phyloP scores from a whole-genome alignment of 495 filamentous ascomycete species.

The Trichoderma virens region DNA sequence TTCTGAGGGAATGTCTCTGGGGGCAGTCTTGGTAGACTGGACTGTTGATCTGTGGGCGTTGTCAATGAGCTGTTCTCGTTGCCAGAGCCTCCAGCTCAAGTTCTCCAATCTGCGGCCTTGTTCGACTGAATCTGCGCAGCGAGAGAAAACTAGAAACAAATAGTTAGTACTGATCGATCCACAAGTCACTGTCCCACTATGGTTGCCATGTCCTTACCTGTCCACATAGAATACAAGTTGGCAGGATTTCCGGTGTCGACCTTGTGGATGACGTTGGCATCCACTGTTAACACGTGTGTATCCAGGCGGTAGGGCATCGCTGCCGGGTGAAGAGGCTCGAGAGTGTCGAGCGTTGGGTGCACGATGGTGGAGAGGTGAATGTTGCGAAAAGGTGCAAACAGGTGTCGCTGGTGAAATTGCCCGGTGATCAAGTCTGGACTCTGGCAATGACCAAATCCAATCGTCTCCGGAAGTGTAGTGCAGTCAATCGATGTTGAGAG shows the following conservation, averaged over 20 bases:
- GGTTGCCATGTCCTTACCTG: slow-evolving; percentile 56
- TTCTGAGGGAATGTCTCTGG: slow-evolving; percentile 36
- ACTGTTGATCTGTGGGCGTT: slow-evolving; percentile 40
- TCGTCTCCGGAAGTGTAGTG: slow-evolving; percentile 5
- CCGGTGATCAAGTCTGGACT: background rate
- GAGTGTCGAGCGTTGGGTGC: slow-evolving; percentile 14
- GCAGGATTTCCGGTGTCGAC: slow-evolving; percentile 88
- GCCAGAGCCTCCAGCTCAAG: slow-evolving; percentile 93
- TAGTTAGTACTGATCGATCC: slow-evolving; percentile 11
- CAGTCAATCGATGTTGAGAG: background rate
- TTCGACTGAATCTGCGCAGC: slow-evolving; percentile 90
- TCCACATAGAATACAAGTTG: slow-evolving; percentile 96
- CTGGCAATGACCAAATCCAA: slow-evolving; percentile 4
- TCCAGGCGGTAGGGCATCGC: slow-evolving; percentile 30
- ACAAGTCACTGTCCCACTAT: background rate
- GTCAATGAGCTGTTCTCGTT: slow-evolving; percentile 91
- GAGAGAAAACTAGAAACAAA: slow-evolving; percentile 71
- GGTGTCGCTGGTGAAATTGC: background rate
- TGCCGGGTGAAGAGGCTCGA: slow-evolving; percentile 8
- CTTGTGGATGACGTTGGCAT: slow-evolving; percentile 81
- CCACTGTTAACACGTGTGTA: slow-evolving; percentile 62
- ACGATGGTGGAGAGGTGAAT: slow-evolving; percentile 24
- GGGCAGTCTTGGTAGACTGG: slow-evolving; percentile 34
- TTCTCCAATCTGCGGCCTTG: slow-evolving; percentile 91
- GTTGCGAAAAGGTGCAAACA: background rate